Conservation (phyloP, 1,284 basidiomycete genomes). For the Filobasidium uniguttulatum region DNA sequence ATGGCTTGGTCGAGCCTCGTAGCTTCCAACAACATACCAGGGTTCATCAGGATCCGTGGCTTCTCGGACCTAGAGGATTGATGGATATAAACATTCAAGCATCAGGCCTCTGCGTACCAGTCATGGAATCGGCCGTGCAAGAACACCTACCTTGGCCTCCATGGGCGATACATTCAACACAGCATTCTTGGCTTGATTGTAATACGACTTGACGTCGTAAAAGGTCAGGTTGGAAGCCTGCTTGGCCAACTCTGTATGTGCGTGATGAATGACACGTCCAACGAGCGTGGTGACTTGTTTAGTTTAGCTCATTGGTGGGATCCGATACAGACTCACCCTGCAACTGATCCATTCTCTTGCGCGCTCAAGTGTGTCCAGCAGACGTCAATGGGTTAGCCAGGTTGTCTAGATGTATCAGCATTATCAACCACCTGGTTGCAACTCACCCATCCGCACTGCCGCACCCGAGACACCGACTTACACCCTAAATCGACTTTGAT, state of each 20-base stretch:
- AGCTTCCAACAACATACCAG: conserved; percentile 49
- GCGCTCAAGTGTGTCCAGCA: too few relatives aligned
- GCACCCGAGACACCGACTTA: too few relatives aligned
- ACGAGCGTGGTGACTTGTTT: background rate
- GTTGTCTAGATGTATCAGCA: too few relatives aligned
- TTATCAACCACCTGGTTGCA: too few relatives aligned
- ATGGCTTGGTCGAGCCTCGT: background rate
- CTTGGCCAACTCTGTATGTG: conserved; percentile 33
- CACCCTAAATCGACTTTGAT: too few relatives aligned
- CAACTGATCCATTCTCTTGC: background rate
- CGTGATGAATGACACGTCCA: background rate
- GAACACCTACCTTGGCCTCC: conserved; percentile 61
- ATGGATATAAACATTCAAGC: background rate
- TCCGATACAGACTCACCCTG: background rate
- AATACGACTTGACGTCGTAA: conserved; percentile 88
- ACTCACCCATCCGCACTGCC: too few relatives aligned
- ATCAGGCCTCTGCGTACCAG: background rate
- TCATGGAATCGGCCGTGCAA: background rate
- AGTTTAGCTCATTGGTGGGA: background rate
- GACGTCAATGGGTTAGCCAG: too few relatives aligned
- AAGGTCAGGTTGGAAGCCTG: conserved; percentile 41
- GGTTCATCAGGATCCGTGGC: conserved; percentile 93
- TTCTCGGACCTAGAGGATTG: conserved; percentile 49
- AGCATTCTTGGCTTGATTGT: conserved; percentile 58
- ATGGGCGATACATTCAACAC: conserved; percentile 93